Conservation (phyloP, 495 filamentous ascomycete species). For the Hamigera avellanea region DNA sequence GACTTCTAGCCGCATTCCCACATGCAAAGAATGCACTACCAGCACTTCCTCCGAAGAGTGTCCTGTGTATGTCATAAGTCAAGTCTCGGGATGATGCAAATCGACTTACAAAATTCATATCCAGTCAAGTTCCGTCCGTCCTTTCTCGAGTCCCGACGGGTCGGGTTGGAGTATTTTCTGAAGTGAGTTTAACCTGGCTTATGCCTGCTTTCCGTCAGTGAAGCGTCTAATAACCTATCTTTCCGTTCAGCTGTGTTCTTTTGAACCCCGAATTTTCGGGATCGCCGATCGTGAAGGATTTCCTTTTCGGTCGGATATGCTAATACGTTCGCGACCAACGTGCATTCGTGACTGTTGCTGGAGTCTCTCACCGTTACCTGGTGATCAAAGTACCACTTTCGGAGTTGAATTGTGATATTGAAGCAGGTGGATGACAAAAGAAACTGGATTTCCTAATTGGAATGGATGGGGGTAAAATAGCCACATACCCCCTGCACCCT, state of each 20-base stretch:
- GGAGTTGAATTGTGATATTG: too few relatives aligned
- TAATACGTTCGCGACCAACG: too few relatives aligned
- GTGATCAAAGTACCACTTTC: too few relatives aligned
- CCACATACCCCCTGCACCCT: too few relatives aligned
- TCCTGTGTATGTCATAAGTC: conserved; percentile 45
- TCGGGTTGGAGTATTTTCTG: conserved; percentile 59
- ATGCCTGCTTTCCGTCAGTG: background rate
- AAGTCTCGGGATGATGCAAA: background rate
- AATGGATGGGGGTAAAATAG: too few relatives aligned
- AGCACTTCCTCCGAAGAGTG: conserved; percentile 55
- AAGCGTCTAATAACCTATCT: conserved; percentile 1
- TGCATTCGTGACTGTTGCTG: too few relatives aligned
- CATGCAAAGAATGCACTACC: conserved; percentile 53
- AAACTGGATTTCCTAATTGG: too few relatives aligned
- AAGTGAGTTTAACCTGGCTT: conserved; percentile 38
- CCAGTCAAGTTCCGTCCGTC: conserved; percentile 53
- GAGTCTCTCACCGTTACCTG: too few relatives aligned
- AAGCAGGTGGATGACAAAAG: too few relatives aligned
- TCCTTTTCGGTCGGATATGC: conserved; percentile 42
- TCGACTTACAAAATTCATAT: too few relatives aligned
- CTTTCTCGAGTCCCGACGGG: conserved; percentile 54
- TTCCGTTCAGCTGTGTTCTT: conserved; percentile 43
- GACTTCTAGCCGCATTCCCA: conserved; percentile 52
- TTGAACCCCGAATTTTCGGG: conserved; percentile 61
- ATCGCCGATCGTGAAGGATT: conserved; percentile 58